Percentiles rank a stretch among this genome's conserved stretches.
Evolutionary conservation across 148 eudicot genomes (phyloP).

Genomic region (Limonium bicolor): DNA sequence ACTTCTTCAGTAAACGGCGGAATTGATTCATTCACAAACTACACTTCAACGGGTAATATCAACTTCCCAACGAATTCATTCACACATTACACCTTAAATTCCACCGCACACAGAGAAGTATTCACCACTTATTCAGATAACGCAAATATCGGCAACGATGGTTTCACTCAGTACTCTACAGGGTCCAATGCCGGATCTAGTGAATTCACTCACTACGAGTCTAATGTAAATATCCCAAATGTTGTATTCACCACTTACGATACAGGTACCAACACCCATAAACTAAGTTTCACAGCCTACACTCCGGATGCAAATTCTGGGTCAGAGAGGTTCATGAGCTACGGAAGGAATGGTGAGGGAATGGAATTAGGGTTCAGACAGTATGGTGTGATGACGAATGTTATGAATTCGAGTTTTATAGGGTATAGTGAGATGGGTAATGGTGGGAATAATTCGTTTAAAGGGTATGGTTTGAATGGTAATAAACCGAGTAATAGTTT

Average conservation of each 20-base stretch:
- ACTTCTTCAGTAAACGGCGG: slow-evolving; percentile 34
- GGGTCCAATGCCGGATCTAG: slow-evolving; percentile 60
- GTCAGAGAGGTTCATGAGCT: slow-evolving; percentile 35
- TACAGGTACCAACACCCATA: slow-evolving; percentile 29
- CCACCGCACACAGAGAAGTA: slow-evolving; percentile 46
- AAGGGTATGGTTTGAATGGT: slow-evolving; percentile 29
- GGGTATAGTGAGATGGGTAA: slow-evolving; percentile 58
- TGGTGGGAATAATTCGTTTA: slow-evolving; percentile 56
- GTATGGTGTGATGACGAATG: slow-evolving; percentile 48
- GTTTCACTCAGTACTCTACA: slow-evolving; percentile 45
- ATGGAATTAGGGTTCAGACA: slow-evolving; percentile 32
- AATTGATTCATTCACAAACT: slow-evolving; percentile 46
- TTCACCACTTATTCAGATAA: slow-evolving; percentile 48
- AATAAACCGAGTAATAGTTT: slow-evolving; percentile 65
- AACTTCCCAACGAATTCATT: slow-evolving; percentile 59
- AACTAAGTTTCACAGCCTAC: slow-evolving; percentile 43
- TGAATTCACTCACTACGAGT: slow-evolving; percentile 45
- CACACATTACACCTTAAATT: slow-evolving; percentile 37
- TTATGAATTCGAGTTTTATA: slow-evolving; percentile 43
- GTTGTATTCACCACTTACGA: slow-evolving; percentile 45
- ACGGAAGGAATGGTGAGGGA: slow-evolving; percentile 56
- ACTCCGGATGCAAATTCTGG: slow-evolving; percentile 63
- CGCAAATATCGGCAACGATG: slow-evolving; percentile 52
- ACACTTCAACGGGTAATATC: slow-evolving; percentile 45
- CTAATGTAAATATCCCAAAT: slow-evolving; percentile 56